These are phyloP conservation scores for Pythium monospermum DNA, from an alignment of 352 stramenopile genomes.

Conservation along the genomic window DNA sequence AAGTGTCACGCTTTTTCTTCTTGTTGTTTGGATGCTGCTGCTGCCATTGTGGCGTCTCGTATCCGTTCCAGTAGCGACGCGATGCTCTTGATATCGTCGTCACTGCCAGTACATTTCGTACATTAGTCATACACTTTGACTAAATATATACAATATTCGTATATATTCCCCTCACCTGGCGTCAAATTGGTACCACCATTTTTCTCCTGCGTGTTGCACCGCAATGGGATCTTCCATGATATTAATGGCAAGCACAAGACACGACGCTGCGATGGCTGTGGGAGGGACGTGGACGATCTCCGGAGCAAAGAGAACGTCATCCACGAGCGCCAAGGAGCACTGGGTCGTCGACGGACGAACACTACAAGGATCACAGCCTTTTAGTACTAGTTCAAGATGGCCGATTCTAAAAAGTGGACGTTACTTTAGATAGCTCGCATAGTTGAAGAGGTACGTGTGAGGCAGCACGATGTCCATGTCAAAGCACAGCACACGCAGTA, in stretches of 20 bases:
- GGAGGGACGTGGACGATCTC: slow-evolving; percentile 22
- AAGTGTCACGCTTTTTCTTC: too few species aligned
- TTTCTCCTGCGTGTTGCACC: too few species aligned
- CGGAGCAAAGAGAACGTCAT: slow-evolving; percentile 30
- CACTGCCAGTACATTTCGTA: slow-evolving; percentile 25
- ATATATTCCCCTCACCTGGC: slow-evolving; percentile 27
- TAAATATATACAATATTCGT: not conserved
- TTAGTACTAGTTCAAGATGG: too few species aligned
- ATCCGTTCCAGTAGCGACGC: slow-evolving; percentile 20
- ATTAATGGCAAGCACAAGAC: slow-evolving; percentile 24
- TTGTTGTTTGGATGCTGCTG: slow-evolving; percentile 3
- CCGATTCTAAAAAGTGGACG: too few species aligned
- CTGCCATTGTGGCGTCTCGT: not conserved
- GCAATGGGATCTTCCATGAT: slow-evolving; percentile 4
- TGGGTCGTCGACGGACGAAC: slow-evolving; percentile 20
- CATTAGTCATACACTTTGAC: not conserved
- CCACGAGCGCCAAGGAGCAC: slow-evolving; percentile 31
- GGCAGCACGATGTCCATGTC: slow-evolving; percentile 39
- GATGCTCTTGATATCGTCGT: slow-evolving; percentile 39
- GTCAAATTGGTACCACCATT: slow-evolving; percentile 53
- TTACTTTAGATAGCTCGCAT: slow-evolving; percentile 25
- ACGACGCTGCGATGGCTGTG: slow-evolving; percentile 26
- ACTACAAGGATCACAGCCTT: too few species aligned
- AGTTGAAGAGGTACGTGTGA: slow-evolving; percentile 32
- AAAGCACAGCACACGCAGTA: slow-evolving; percentile 41